Evolutionary conservation across 768 basidiomycete species (phyloP), one percentile per base, ranked within the genome.

Genomic region (Mycena galopus): DNA sequence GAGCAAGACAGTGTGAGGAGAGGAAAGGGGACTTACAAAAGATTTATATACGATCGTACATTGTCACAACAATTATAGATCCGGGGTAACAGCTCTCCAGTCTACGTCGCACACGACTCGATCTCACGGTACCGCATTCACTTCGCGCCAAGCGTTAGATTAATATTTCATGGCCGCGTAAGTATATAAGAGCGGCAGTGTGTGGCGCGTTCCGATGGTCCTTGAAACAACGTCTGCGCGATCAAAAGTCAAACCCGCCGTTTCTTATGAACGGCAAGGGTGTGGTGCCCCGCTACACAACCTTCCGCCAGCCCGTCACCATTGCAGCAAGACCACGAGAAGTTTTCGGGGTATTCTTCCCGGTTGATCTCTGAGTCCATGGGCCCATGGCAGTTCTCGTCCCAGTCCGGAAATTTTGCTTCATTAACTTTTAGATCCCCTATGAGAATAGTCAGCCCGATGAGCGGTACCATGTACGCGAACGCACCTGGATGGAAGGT

Each of bases 301-400:
- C 87, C 87, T 27, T 79, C 77, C 9, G 76, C 72, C 23, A 62
- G 74, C 6, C 84, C 86, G 57, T 83, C 75, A 53, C 77, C 73
- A n/a, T 85, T 81, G 72, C 89, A 90, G 72, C 88, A 90, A 3
- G 79, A 82, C 89, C 89, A 90, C 4, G 61, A 77, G 72, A 89
- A 90, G 60, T 84, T 84, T 67, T 89, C 84, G 1, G 88, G 88
- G 67, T 78, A 87, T 19, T 83, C 74, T 64, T 74, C 72, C 63
- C 84, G 82, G 76, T 85, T 87, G 37, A 78, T 73, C 21, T 75
- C 35, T 6, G 84, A 82, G 75, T 89, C 86, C 82, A 84, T 86
- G 2, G 84, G 84, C 2, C 88, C 88, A 65, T 88, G 87, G 60
- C 78, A 80, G 33, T 81, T 78, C 71, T 88, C 85, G 70, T 89